Base-by-base conservation (phyloP, 2,329 filamentous ascomycete genomes). In the Venturia effusa region DNA sequence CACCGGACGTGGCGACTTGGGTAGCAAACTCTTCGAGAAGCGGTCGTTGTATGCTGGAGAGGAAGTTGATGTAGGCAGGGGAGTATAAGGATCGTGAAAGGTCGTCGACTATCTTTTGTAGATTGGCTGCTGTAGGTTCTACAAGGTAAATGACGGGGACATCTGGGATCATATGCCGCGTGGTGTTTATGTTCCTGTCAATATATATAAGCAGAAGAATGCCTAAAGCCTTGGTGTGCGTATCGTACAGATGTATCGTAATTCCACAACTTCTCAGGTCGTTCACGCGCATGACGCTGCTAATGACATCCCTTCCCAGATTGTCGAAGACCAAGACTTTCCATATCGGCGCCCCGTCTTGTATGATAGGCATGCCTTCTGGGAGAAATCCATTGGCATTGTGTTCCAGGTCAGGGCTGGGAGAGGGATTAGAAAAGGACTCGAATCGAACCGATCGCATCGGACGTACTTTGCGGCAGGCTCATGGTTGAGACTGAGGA, bases 271-370 rank as follows among this genome's bases (percentile, higher is more conserved):
- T 85, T 67, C 95, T 84, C 72, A 99, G 79, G 77, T 99, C 94
- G 72, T 92, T 96, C 67, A 99, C 94, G 65, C 92, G 84, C 68
- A 99, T 81, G 2, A 99, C 92, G 71, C 92, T 97, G 79, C 92
- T 97, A 71, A 99, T 97, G 65, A 99, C 90, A 83, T 97, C 92
- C 74, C 92, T 84, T 59, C 93, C 94, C 69, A 88, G 78, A 69
- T 93, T 89, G 76, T 99, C 95, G 73, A 99, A 97, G 11, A 99
- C 91, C 62, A 99, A 80, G 7, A 97, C 90, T 76, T 97, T 97
- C 93, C 93, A 97, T 78, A 97, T 92, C 0, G 93, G 92, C 71
- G 96, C 90, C 67, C 92, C 92, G 70, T 95, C 88, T 59, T 90
- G 83, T 66, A 96, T 79, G 62, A 97, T 89, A 19, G 90, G 88